Evolutionary conservation across 108 stramenopile genomes (phyloP).

Genomic region (Cylindrotheca fusiformis): DNA sequence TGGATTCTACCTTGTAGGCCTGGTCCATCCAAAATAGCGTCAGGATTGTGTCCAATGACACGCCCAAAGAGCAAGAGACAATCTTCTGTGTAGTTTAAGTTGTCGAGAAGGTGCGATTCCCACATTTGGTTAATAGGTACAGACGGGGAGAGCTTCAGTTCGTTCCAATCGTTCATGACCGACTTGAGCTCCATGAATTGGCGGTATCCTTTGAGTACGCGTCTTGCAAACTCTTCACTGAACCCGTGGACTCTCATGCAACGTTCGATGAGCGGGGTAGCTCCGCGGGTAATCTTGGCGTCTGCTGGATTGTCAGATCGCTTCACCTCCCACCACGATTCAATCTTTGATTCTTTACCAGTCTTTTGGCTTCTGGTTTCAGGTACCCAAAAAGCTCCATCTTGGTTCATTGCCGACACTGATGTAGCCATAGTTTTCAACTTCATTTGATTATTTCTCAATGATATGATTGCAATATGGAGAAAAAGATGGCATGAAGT

Average conservation of each 20-base stretch:
- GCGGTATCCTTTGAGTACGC: slow-evolving; percentile 58
- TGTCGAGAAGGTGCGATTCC: slow-evolving; percentile 59
- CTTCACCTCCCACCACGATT: slow-evolving; percentile 54
- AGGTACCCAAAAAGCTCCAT: slow-evolving; percentile 43
- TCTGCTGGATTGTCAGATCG: slow-evolving; percentile 37
- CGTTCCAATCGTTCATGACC: slow-evolving; percentile 65
- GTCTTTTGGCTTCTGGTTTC: slow-evolving; percentile 36
- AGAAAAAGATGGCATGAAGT: no score
- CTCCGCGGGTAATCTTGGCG: slow-evolving; percentile 44
- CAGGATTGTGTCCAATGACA: slow-evolving; percentile 53
- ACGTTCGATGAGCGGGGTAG: slow-evolving; percentile 56
- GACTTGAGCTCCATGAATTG: slow-evolving; percentile 78
- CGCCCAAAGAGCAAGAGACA: slow-evolving; percentile 56
- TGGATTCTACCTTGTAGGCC: slow-evolving; percentile 39
- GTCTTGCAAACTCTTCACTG: slow-evolving; percentile 46
- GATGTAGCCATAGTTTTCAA: no score
- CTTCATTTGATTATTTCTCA: no score
- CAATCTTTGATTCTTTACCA: slow-evolving; percentile 54
- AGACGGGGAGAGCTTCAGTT: slow-evolving; percentile 46
- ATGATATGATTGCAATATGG: no score
- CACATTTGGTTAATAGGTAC: slow-evolving; percentile 67
- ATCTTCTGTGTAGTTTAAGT: slow-evolving; percentile 60
- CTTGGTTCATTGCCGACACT: no score
- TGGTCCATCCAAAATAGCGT: slow-evolving; percentile 40
- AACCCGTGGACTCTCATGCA: slow-evolving; percentile 58